Conservation (phyloP, 306 rosid species). For the Aeschynomene evenia region DNA sequence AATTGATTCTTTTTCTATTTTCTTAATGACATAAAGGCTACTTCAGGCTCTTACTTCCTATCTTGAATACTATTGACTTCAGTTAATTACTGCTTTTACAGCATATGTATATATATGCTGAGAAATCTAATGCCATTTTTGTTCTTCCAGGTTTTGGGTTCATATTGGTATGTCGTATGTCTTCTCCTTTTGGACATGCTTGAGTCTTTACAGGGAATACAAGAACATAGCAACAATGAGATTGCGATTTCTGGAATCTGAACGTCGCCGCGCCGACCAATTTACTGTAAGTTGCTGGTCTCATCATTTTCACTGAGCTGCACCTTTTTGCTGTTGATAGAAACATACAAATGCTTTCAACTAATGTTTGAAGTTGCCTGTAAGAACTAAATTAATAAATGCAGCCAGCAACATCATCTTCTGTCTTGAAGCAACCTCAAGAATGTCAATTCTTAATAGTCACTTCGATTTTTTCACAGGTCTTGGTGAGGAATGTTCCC, state of each 20-base stretch:
- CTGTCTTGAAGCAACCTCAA: constrained; percentile 11
- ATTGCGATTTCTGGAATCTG: constrained; percentile 72
- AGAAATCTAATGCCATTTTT: constrained; percentile 1
- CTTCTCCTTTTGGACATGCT: constrained; percentile 82
- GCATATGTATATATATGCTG: no score
- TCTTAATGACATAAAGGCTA: background rate
- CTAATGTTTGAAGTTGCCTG: background rate
- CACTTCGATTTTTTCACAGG: constrained; percentile 46
- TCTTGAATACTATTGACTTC: background rate
- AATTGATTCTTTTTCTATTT: background rate
- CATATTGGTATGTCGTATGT: constrained; percentile 78
- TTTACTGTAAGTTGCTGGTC: constrained; percentile 61
- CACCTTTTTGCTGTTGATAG: background rate
- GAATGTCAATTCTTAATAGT: constrained; percentile 4
- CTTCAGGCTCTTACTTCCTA: background rate
- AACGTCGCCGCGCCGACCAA: constrained; percentile 80
- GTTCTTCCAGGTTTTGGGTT: constrained; percentile 70
- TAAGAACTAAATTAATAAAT: background rate
- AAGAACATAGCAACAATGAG: constrained; percentile 60
- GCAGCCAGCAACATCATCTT: background rate
- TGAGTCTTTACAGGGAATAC: constrained; percentile 70
- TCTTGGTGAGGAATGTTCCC: constrained; percentile 86
- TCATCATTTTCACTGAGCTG: constrained; percentile 22
- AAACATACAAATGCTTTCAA: background rate
- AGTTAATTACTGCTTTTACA: constrained; percentile 6